A percentile compares a stretch with the other conserved stretches of the same genome.
Evolutionary conservation across 805 yeast species (phyloP).

Genomic region (Saitoella complicata): DNA sequence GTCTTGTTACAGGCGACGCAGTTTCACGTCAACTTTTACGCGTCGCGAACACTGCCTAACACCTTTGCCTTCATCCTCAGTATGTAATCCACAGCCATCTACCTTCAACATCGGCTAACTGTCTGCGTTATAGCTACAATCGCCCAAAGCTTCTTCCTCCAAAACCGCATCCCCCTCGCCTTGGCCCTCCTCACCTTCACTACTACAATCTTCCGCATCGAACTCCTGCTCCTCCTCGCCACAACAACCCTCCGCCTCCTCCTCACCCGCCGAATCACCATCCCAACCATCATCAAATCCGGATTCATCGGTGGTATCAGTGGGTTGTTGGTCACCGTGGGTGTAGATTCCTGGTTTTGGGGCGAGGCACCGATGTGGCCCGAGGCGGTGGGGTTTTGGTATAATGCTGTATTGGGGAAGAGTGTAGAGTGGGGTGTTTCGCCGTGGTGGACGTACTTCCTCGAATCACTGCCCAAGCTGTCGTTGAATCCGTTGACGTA

Average conservation of each 20-base stretch:
- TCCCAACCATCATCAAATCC: constrained; percentile 26
- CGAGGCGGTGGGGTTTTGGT: constrained; percentile 54
- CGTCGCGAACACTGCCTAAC: constrained; percentile 81
- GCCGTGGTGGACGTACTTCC: constrained; percentile 55
- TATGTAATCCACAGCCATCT: constrained; percentile 14
- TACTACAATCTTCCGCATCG: constrained; percentile 58
- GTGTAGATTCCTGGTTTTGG: constrained; percentile 72
- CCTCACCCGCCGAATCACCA: constrained; percentile 30
- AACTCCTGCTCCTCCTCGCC: constrained; percentile 42
- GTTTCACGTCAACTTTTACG: constrained; percentile 66
- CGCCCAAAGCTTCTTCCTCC: neutral
- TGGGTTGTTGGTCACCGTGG: constrained; percentile 34
- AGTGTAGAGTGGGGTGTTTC: constrained; percentile 70
- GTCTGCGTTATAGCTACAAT: too few relatives aligned
- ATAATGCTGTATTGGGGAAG: constrained; percentile 62
- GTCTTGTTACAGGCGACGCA: constrained; percentile 44
- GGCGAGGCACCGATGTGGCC: constrained; percentile 37
- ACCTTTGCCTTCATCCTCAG: constrained; percentile 60
- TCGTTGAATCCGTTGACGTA: constrained; percentile 21
- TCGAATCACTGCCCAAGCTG: constrained; percentile 31
- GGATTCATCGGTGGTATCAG: constrained; percentile 32
- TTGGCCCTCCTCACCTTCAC: constrained; percentile 42
- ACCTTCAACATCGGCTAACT: too few relatives aligned
- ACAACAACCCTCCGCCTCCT: constrained; percentile 27
- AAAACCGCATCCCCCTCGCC: constrained; percentile 16